Base-by-base conservation (phyloP, 164 flowering plant species). In the Vitis labrusca region DNA sequence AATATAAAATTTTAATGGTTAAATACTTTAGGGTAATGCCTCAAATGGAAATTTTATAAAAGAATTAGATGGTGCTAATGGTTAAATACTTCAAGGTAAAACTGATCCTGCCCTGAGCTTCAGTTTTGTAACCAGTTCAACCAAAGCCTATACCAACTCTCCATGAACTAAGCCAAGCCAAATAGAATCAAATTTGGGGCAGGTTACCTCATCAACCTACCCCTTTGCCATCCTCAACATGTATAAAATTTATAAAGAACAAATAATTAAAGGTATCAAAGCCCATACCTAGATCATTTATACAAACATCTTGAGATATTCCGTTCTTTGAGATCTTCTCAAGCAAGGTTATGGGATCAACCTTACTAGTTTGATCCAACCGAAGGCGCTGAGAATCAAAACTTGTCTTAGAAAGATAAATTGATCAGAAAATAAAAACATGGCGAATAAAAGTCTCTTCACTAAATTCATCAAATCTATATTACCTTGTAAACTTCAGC, bases 401-500 rank as follows among this genome's bases (percentile, higher is more conserved):
- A 50, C 2, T 16, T 15, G 12, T 58, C 29, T 64, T 47, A 69
- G 63, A 72, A 75, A 59, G 48, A 62, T 17, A 16, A 27, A 2
- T 65, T 47, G 13, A 8, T 3, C 10, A 47, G 16, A 9, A 63
- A 63, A 29, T n/a, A 48, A 49, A 9, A 19, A 30, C n/a, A 61
- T n/a, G 1, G 1, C 14, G 32, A 15, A 11, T 32, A 17, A 17
- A 27, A 16, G 17, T 16, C 12, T 19, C 2, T 61, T 55, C 10
- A 62, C 59, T 65, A 60, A 37, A 37, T 37, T 48, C 32, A 59
- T 32, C 49, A 30, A 15, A 68, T 64, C 19, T 64, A 59, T 23
- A 71, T 57, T 81, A 86, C 99, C 92, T 90, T 95, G 86, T 95
- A 94, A 68, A 92, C 99, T 84, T 89, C 97, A 73, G 87, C 98